Evolutionary conservation across 805 yeast genomes (phyloP).

Genomic region (Cyberlindnera galapagoensis): DNA sequence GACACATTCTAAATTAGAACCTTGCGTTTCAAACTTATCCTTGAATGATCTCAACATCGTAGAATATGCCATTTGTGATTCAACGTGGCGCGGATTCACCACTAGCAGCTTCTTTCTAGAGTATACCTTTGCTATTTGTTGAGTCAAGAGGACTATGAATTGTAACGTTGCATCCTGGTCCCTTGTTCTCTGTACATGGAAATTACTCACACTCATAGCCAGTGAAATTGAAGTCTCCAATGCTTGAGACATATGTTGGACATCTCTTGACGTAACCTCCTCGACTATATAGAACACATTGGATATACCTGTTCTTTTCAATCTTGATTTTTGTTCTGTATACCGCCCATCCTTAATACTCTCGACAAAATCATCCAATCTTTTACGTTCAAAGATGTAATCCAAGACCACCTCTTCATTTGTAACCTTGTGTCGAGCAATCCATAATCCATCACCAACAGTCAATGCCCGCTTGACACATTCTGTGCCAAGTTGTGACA

Average conservation of each 20-base stretch:
- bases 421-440: slow-evolving; percentile 59
- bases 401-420: slow-evolving; percentile 65
- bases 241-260: slow-evolving; percentile 48
- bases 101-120: slow-evolving; percentile 36
- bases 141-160: slow-evolving; percentile 46
- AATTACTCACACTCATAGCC: slow-evolving; percentile 58
- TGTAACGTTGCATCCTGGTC: slow-evolving; percentile 70
- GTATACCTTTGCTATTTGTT: slow-evolving; percentile 35
- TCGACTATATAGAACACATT: slow-evolving; percentile 77
- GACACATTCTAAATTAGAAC: slow-evolving; percentile 29
- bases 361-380: slow-evolving; percentile 76
- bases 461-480: slow-evolving; percentile 54
- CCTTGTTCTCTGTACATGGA: slow-evolving; percentile 61
- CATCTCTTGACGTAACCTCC: slow-evolving; percentile 47
- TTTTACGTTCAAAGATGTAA: slow-evolving; percentile 83
- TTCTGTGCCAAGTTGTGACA: slow-evolving; percentile 41
- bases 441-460: slow-evolving; percentile 88
- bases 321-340: slow-evolving; percentile 76
- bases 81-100: slow-evolving; percentile 43
- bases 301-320: slow-evolving; percentile 60
- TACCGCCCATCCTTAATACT: slow-evolving; percentile 88
- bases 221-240: slow-evolving; percentile 71
- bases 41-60: slow-evolving; percentile 37
- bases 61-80: slow-evolving; percentile 45
- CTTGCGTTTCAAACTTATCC: slow-evolving; percentile 32